Evolutionary conservation across 108 stramenopile species (phyloP).

Genomic region (Cylindrotheca fusiformis): DNA sequence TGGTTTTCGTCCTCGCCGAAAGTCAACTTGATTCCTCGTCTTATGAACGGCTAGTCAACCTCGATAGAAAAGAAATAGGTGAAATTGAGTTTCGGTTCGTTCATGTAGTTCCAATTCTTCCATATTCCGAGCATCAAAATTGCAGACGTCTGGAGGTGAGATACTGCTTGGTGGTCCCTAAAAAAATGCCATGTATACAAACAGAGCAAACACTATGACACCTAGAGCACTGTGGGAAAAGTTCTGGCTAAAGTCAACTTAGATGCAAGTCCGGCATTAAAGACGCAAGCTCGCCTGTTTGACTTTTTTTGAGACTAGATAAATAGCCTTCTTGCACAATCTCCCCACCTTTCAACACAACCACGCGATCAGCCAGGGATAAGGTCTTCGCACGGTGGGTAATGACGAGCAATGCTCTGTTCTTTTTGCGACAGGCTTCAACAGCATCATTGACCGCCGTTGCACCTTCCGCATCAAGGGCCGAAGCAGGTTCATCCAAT

Average conservation of each 20-base stretch:
- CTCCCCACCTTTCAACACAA: constrained; percentile 69
- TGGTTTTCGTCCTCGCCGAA: constrained; percentile 87
- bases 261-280: constrained; percentile 62
- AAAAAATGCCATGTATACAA: too few species aligned
- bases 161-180: too few species aligned
- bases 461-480: constrained; percentile 79
- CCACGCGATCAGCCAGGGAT: constrained; percentile 55
- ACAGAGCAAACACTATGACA: too few species aligned
- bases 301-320: constrained; percentile 32
- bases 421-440: constrained; percentile 44
- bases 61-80: too few species aligned
- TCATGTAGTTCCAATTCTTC: too few species aligned
- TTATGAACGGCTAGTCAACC: constrained; percentile 83
- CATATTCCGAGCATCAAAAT: too few species aligned
- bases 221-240: too few species aligned
- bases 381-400: constrained; percentile 73
- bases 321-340: constrained; percentile 55
- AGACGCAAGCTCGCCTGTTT: constrained; percentile 50
- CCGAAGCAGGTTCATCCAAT: constrained; percentile 88
- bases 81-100: too few species aligned
- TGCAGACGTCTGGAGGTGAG: too few species aligned
- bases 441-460: constrained; percentile 67
- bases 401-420: constrained; percentile 64
- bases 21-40: constrained; percentile 74
- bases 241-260: too few species aligned